These are phyloP conservation scores for Podospora pseudopauciseta DNA, from an alignment of 495 filamentous ascomycete species.

Conservation along the genomic window DNA sequence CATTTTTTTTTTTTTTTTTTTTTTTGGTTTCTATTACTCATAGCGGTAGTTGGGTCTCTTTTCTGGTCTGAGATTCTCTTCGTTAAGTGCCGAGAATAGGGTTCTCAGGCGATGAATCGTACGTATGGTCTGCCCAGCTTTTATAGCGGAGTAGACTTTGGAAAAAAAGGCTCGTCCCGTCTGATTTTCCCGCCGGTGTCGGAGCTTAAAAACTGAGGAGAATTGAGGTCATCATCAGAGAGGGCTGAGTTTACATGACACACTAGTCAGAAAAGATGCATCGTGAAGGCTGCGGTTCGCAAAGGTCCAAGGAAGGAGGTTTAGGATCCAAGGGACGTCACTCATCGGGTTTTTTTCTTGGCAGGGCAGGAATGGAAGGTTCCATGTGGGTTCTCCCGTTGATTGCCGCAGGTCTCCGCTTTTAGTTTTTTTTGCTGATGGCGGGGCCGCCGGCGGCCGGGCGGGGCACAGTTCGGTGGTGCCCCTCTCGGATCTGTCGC, in stretches of 20 bases:
- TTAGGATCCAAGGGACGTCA: neutral
- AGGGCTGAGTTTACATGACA: neutral
- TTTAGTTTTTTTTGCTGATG: neutral
- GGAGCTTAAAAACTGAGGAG: neutral
- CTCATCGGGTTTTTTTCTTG: neutral
- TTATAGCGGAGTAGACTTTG: neutral
- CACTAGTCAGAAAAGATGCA: neutral
- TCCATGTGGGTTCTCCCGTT: constrained; percentile 13
- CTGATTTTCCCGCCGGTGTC: neutral
- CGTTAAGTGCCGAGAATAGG: neutral
- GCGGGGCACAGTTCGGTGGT: neutral
- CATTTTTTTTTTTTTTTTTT: neutral
- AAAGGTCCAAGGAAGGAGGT: neutral
- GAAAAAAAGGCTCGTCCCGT: neutral
- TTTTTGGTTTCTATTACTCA: neutral
- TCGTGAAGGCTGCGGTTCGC: neutral
- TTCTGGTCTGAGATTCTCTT: neutral
- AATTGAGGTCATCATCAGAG: neutral
- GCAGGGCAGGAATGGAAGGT: constrained; percentile 9
- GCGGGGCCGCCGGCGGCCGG: neutral
- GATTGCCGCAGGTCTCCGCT: constrained; percentile 10
- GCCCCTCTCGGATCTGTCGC: neutral
- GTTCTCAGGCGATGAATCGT: neutral
- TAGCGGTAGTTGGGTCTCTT: neutral
- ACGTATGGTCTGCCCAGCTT: neutral